Conservation (phyloP, 2,329 filamentous ascomycete genomes). For the Pestalotiopsis sp. region DNA sequence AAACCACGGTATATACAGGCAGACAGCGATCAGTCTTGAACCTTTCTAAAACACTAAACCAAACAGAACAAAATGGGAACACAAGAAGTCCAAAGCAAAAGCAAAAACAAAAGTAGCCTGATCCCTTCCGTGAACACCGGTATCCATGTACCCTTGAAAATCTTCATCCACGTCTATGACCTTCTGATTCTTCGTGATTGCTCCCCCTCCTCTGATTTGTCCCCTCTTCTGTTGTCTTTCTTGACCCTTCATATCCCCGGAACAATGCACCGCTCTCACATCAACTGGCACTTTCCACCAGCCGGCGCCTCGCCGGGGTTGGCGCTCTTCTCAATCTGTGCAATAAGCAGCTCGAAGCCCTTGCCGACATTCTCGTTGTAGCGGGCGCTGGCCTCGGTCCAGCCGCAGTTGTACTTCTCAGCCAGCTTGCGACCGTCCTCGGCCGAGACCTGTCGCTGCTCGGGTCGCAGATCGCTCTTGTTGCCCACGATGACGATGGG, state of each 20-base stretch:
- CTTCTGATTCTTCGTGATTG: not conserved
- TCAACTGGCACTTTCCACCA: slow-evolving; percentile 79
- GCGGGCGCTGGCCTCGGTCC: slow-evolving; percentile 91
- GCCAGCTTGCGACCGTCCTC: slow-evolving; percentile 86
- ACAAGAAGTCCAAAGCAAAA: slow-evolving; percentile 13
- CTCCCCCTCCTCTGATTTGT: not conserved
- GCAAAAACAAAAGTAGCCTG: slow-evolving; percentile 1
- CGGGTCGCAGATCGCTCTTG: slow-evolving; percentile 90
- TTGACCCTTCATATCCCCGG: not conserved
- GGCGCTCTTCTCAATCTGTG: slow-evolving; percentile 91
- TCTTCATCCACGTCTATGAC: slow-evolving; percentile 5
- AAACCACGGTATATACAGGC: slow-evolving; percentile 12
- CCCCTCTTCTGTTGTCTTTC: not conserved
- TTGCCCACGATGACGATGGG: slow-evolving; percentile 96
- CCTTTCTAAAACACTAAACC: not conserved
- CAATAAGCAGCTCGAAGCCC: slow-evolving; percentile 92
- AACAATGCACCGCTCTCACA: slow-evolving; percentile 56
- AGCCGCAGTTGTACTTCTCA: slow-evolving; percentile 87
- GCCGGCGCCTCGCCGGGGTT: slow-evolving; percentile 84
- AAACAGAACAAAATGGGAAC: slow-evolving; percentile 5
- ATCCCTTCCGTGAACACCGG: slow-evolving; percentile 5
- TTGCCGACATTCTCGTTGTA: slow-evolving; percentile 93
- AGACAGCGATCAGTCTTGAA: not conserved
- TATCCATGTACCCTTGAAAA: not conserved
- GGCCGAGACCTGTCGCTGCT: slow-evolving; percentile 86